Base-by-base conservation (phyloP, 208 protist genomes). In the Leishmania braziliensis region DNA sequence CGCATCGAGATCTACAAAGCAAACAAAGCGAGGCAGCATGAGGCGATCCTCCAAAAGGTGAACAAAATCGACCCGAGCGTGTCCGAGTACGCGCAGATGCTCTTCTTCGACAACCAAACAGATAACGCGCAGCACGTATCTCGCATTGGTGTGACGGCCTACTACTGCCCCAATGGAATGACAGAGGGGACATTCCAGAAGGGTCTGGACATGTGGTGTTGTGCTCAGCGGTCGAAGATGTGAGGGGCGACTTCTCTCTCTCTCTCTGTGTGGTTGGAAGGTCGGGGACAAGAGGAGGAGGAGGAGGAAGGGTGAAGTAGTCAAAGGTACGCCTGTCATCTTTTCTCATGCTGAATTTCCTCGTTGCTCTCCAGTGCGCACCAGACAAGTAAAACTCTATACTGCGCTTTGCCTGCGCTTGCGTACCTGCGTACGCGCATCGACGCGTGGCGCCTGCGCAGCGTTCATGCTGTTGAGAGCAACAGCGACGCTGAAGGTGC, bases 31-130 rank as follows among this genome's bases (percentile, higher is more conserved):
- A 86, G 78, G 26, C 93, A 96, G n/a, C 93, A 96, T 63, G 79
- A 84, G 39, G 89, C 84, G 12, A 89, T 97, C 76, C 79, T 89
- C 29, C 29, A 33, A 10, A 89, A 93, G 70, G 84, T 90, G n/a
- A 88, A 88, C 62, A 62, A 80, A 18, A n/a, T 81, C 56, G 83
- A 87, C 63, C 71, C 84, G 0, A 88, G 70, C 33, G 86, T 95
- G 51, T 89, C 86, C 9, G 88, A 93, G 54, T 95, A 95, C 77
- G 81, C 82, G 9, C 85, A 97, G 50, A 94, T 98, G 86, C 77
- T 98, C 14, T 98, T 98, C 76, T 98, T 98, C 85, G 95, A 98
- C 75, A 98, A 98, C 77, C 92, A 98, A 76, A 91, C 54, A 2
- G 88, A 96, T 62, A 98, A 98, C 77, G 89, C 94, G 71, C 58